phyloP scores from a whole-genome alignment of 192 early-diverging fungal genomes.

The Martensiomyces pterosporus region DNA sequence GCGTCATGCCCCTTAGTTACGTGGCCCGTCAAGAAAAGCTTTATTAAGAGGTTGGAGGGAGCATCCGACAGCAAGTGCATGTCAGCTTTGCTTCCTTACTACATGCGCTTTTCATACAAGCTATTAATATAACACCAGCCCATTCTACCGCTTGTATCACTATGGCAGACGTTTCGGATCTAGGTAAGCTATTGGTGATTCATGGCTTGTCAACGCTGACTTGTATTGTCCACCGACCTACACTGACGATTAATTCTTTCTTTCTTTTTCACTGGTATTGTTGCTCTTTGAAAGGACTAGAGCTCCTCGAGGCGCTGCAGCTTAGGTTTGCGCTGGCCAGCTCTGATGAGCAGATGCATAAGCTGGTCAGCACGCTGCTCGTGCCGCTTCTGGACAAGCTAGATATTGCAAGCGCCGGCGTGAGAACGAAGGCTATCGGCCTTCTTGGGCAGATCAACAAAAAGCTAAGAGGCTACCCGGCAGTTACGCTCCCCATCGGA shows the following conservation, averaged over 20 bases:
- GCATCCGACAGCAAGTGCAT: too few relatives aligned
- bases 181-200: too few relatives aligned
- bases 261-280: background rate
- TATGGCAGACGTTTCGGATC: too few relatives aligned
- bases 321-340: conserved; percentile 60
- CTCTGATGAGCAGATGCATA: conserved; percentile 54
- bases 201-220: too few relatives aligned
- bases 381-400: conserved; percentile 61
- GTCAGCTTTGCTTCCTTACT: too few relatives aligned
- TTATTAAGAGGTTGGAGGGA: too few relatives aligned
- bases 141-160: too few relatives aligned
- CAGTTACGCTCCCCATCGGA: conserved; percentile 58
- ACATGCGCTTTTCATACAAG: too few relatives aligned
- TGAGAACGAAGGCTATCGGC: conserved; percentile 61
- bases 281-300: conserved; percentile 18
- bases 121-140: too few relatives aligned
- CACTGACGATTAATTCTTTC: background rate
- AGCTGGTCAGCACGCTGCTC: conserved; percentile 51
- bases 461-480: conserved; percentile 61
- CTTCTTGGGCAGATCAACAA: conserved; percentile 84
- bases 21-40: too few relatives aligned
- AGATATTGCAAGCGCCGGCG: conserved; percentile 42
- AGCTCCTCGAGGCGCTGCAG: conserved; percentile 63
- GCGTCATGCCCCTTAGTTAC: too few relatives aligned
- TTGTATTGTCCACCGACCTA: too few relatives aligned